Conservation (phyloP, 2,329 filamentous ascomycete species). For the Botrytis hyacinthi region DNA sequence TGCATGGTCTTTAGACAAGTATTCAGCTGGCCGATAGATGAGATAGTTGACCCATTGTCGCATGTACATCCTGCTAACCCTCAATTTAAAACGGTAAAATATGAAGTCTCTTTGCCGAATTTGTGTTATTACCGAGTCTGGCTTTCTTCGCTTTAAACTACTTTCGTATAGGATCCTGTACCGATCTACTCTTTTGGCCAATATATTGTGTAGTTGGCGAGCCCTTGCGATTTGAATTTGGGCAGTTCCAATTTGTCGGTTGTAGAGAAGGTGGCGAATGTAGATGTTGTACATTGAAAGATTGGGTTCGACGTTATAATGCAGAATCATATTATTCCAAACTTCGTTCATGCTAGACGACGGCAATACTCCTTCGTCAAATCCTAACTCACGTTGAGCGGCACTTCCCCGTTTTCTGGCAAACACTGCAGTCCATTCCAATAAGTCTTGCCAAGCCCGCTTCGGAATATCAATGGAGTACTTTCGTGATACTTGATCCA, state of each 20-base stretch:
- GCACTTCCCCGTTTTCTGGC: slow-evolving; percentile 32
- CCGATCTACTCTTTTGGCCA: neutral
- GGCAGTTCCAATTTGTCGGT: slow-evolving; percentile 25
- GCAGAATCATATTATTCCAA: slow-evolving; percentile 36
- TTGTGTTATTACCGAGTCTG: slow-evolving; percentile 2
- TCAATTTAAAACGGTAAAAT: slow-evolving; percentile 2
- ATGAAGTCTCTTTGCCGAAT: slow-evolving; percentile 22
- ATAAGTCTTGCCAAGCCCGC: slow-evolving; percentile 62
- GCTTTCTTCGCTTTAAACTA: neutral
- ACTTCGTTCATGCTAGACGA: slow-evolving; percentile 28
- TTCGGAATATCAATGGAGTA: slow-evolving; percentile 58
- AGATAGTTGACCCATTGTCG: slow-evolving; percentile 12
- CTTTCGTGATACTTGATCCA: slow-evolving; percentile 60
- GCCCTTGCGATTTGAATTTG: slow-evolving; percentile 28
- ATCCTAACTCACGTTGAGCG: neutral
- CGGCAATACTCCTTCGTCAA: slow-evolving; percentile 27
- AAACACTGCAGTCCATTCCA: slow-evolving; percentile 65
- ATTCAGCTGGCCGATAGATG: slow-evolving; percentile 5
- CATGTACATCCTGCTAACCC: slow-evolving; percentile 9
- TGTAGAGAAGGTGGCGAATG: slow-evolving; percentile 28
- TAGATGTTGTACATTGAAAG: slow-evolving; percentile 33
- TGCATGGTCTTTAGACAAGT: neutral
- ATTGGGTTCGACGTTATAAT: slow-evolving; percentile 35
- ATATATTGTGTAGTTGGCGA: slow-evolving; percentile 15
- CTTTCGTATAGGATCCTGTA: slow-evolving; percentile 12